Evolutionary conservation across 1,139 yeast species (phyloP).

Genomic region (Suhomyces bolitotheri): DNA sequence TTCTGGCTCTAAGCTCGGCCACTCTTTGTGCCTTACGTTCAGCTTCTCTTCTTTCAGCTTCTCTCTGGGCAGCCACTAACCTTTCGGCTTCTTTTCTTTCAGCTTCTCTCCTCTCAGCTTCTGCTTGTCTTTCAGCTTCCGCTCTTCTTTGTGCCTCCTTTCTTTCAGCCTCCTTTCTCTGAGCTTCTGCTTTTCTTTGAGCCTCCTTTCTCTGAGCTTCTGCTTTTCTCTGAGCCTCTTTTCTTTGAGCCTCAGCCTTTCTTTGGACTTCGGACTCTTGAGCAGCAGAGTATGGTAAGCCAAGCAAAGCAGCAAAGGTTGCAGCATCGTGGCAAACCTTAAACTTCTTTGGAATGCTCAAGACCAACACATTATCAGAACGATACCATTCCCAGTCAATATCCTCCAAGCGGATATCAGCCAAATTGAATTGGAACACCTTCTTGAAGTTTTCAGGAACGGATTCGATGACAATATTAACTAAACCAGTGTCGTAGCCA

Average conservation of each 20-base stretch:
- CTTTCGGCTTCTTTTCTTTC: slow-evolving; percentile 12
- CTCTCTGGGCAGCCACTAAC: slow-evolving; percentile 6
- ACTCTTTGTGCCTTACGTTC: slow-evolving; percentile 7
- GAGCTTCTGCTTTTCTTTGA: slow-evolving; percentile 1
- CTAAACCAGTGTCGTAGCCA: slow-evolving; percentile 20
- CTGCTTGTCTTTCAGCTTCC: too few relatives aligned
- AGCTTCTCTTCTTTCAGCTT: slow-evolving; percentile 15
- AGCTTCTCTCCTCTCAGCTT: slow-evolving; percentile 9
- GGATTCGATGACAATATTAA: slow-evolving; percentile 34
- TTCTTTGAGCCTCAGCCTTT: slow-evolving; percentile 7
- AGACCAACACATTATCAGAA: slow-evolving; percentile 37
- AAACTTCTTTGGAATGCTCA: slow-evolving; percentile 40
- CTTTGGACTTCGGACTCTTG: slow-evolving; percentile 1
- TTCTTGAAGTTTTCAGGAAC: slow-evolving; percentile 35
- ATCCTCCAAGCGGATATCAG: slow-evolving; percentile 34
- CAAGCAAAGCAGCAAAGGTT: slow-evolving; percentile 13
- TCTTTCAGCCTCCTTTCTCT: slow-evolving; percentile 3
- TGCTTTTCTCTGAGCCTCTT: background rate
- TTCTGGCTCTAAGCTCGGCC: slow-evolving; percentile 2
- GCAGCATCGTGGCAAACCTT: slow-evolving; percentile 17
- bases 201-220: too few relatives aligned
- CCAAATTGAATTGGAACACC: slow-evolving; percentile 33
- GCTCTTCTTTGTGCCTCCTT: slow-evolving; percentile 3
- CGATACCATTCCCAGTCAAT: slow-evolving; percentile 41
- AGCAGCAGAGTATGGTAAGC: slow-evolving; percentile 6